Evolutionary conservation across 805 yeast genomes (phyloP), one percentile per base, ranked within the genome.

Genomic region (Pichia sporocuriosa): DNA sequence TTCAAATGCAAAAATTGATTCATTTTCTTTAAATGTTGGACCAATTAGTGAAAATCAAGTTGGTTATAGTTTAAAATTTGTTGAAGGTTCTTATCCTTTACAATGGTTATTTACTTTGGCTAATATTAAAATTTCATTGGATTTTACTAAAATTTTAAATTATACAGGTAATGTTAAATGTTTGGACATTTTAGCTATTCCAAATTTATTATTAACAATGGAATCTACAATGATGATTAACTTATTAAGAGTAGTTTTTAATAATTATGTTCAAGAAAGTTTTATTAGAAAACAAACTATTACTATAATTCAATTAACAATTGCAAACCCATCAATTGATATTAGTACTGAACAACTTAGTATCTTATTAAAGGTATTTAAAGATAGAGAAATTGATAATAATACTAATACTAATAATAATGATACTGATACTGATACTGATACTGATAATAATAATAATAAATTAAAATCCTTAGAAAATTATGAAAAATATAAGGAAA

Each of bases 261-360:
- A 53, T 33, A 42, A 48, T 25, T 22, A 42, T 4, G 46, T 53
- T 6, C 41, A 48, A 1, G 49, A 61, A 4, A 54, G 60, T 25
- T 65, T 48, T 34, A 30, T 31, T 10, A 29, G 25, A 9, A 37
- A 39, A 6, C 48, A 49, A 26, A 48, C 74, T 0, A 53, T 67
- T 20, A 42, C 62, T 3, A 60, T 59, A 6, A 35, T 69, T 2
- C 59, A 65, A 13, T 66, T 67, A 19, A 70, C 68, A 37, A 34
- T 70, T 2, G 61, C 75, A 2, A 70, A 71, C 2, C 66, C 74
- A 16, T 61, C 67, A 1, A 30, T 70, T n/a, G 78, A 73, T 47
- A 50, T 70, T 20, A 66, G 70, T 24, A 58, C 69, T 4, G 59
- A 58, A 11, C 66, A 70, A 36, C 48, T 69, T 2, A 62, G 69